Percentiles rank a stretch among this genome's conserved stretches.
These are phyloP conservation scores for Sporothrix variecibatus DNA, from an alignment of 2,329 filamentous ascomycete genomes.

Conservation along the genomic window DNA sequence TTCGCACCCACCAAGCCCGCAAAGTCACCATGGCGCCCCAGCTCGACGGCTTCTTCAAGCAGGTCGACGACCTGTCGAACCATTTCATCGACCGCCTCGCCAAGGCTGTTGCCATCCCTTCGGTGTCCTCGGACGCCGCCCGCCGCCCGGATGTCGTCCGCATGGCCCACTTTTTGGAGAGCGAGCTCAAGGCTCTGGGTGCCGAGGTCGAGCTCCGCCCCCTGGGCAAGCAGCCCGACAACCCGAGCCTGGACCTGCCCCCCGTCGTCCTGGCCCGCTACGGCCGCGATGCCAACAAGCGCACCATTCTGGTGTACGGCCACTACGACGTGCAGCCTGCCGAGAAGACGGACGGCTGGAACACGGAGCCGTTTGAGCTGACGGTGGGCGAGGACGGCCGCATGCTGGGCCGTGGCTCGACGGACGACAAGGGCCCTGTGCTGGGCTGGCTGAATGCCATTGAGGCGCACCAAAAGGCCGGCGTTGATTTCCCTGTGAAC, in stretches of 20 bases:
- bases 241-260: slow-evolving; percentile 86
- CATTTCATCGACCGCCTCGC: slow-evolving; percentile 87
- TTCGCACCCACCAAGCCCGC: slow-evolving; percentile 61
- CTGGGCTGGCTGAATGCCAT: slow-evolving; percentile 98
- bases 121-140: slow-evolving; percentile 87
- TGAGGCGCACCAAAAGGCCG: slow-evolving; percentile 93
- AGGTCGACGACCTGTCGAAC: slow-evolving; percentile 78
- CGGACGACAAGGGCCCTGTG: slow-evolving; percentile 97
- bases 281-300: slow-evolving; percentile 87
- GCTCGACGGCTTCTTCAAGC: slow-evolving; percentile 88
- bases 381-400: slow-evolving; percentile 85
- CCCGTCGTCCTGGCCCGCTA: slow-evolving; percentile 92
- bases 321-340: slow-evolving; percentile 99
- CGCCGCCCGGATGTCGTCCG: slow-evolving; percentile 88
- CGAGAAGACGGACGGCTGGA: slow-evolving; percentile 90
- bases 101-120: slow-evolving; percentile 93
- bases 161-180: slow-evolving; percentile 90
- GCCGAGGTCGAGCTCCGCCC: slow-evolving; percentile 84
- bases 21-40: slow-evolving; percentile 76
- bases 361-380: slow-evolving; percentile 89
- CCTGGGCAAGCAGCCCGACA: slow-evolving; percentile 88
- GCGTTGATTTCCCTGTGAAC: slow-evolving; percentile 94
- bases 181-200: slow-evolving; percentile 79
- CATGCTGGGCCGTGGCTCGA: slow-evolving; percentile 95
- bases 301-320: slow-evolving; percentile 93